Conservation (phyloP, 495 filamentous ascomycete species). For the Aspergillus ellipticus region DNA sequence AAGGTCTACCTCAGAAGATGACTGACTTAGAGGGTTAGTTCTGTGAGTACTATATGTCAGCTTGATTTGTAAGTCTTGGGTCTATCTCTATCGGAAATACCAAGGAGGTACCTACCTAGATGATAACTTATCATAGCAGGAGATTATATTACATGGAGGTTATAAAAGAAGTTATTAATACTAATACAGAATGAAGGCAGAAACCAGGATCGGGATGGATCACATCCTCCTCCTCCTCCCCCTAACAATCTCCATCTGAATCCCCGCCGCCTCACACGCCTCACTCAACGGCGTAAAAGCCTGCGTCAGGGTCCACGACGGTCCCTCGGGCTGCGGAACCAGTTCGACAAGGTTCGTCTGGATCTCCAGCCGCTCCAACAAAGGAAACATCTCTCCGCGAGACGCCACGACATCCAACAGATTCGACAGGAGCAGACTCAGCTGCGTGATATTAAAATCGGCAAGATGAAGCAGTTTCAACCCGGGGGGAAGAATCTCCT, state of each 20-base stretch:
- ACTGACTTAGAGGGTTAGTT: too few species aligned
- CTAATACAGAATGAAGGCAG: too few species aligned
- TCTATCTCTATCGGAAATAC: too few species aligned
- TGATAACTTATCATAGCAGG: too few species aligned
- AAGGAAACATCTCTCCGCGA: background rate
- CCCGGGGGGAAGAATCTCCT: background rate
- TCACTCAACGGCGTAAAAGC: background rate
- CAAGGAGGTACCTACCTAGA: too few species aligned
- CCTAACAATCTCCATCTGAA: background rate
- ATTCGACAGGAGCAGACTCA: background rate
- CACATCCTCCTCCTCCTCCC: background rate
- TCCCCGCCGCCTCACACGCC: background rate
- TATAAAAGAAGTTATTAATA: too few species aligned
- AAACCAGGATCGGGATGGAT: too few species aligned
- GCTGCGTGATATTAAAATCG: background rate
- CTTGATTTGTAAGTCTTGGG: too few species aligned
- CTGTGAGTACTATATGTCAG: too few species aligned
- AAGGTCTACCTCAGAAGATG: too few species aligned
- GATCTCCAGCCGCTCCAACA: background rate
- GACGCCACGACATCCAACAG: background rate
- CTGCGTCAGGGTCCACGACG: background rate
- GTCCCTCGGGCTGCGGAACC: background rate
- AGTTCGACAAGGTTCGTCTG: background rate
- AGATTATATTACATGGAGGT: too few species aligned
- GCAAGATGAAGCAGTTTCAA: background rate